Base-by-base conservation (phyloP, 2,329 filamentous ascomycete species). In the Didymella pomorum region DNA sequence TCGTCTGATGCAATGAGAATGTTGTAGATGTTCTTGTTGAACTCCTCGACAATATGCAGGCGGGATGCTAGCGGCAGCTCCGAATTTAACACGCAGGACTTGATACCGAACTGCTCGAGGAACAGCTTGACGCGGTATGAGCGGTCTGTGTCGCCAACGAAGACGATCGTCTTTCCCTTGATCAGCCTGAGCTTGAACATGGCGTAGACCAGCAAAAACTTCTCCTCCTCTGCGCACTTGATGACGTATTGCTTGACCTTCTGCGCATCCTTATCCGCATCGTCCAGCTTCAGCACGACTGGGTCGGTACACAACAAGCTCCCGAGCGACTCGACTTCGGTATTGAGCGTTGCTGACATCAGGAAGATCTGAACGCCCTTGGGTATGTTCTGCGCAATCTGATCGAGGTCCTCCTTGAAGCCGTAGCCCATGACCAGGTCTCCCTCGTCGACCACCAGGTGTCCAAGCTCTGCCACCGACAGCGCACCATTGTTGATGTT, bases 1-100 rank as follows among this genome's bases (percentile, higher is more conserved):
- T 97, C 93, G 69, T 99, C 95, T 0, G 92, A 93, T 0, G 95
- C 95, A 69, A 99, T 97, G 66, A 99, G 93, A 62, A 98, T 97
- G 70, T 99, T 94, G 82, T 99, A 99, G 7, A 98, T 88, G 52
- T 92, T 91, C 78, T 91, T 91, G 81, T 98, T 99, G 80, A 99
- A 99, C 76, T 98, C 93, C 70, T 98, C 91, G 2, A 99, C 94
- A 2, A 97, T 93, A 74, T 99, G 94, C 37, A 97, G 87, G 59
- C 95, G 85, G 1, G 91, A 95, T 71, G 97, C 97, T 65, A 98
- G 89, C 0, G 95, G 95, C 33, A 99, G 80, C 73, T 99, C 94
- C 1, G 92, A 95, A 79, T 99, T 99, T 39, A 99, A 81, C 26
- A 97, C 91, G 77, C 92, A 96, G 70, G 91, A 94, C 74, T 92